Conservation (phyloP, 2,329 filamentous ascomycete genomes). For the Periglandula ipomoeae region DNA sequence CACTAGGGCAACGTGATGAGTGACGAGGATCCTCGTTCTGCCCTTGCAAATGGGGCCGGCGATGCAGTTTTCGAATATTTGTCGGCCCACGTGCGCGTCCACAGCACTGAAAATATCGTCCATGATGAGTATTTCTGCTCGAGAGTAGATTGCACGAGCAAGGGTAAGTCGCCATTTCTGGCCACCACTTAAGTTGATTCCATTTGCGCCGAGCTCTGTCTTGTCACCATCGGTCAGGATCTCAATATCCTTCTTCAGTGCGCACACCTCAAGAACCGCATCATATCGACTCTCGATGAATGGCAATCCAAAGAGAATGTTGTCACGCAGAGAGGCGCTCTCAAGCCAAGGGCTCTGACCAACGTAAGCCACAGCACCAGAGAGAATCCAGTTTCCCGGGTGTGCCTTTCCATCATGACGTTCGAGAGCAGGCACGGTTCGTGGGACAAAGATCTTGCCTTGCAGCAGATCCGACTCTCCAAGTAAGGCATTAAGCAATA, state of each 20-base stretch:
- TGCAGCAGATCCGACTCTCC: conserved; percentile 64
- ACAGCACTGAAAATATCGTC: conserved; percentile 82
- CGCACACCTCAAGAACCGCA: conserved; percentile 63
- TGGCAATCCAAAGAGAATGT: conserved; percentile 69
- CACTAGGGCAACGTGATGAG: conserved; percentile 67
- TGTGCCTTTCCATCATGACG: conserved; percentile 56
- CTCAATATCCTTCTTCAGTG: conserved; percentile 64
- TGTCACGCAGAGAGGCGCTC: conserved; percentile 69
- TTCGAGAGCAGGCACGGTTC: conserved; percentile 38
- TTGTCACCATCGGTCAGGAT: conserved; percentile 69
- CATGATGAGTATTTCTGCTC: conserved; percentile 65
- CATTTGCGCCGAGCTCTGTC: conserved; percentile 77
- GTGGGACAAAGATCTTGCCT: conserved; percentile 50
- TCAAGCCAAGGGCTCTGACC: conserved; percentile 80
- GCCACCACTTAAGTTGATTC: conserved; percentile 75
- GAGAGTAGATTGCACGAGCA: conserved; percentile 70
- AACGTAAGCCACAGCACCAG: conserved; percentile 62
- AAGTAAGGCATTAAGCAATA: conserved; percentile 63
- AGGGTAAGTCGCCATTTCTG: conserved; percentile 78
- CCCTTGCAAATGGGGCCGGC: conserved; percentile 60
- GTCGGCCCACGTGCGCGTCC: conserved; percentile 71
- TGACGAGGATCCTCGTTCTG: conserved; percentile 69
- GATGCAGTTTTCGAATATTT: conserved; percentile 69
- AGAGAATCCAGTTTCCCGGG: conserved; percentile 57
- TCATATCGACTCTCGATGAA: conserved; percentile 59